Base-by-base conservation (phyloP, 306 rosid species). In the Rosa rugosa region DNA sequence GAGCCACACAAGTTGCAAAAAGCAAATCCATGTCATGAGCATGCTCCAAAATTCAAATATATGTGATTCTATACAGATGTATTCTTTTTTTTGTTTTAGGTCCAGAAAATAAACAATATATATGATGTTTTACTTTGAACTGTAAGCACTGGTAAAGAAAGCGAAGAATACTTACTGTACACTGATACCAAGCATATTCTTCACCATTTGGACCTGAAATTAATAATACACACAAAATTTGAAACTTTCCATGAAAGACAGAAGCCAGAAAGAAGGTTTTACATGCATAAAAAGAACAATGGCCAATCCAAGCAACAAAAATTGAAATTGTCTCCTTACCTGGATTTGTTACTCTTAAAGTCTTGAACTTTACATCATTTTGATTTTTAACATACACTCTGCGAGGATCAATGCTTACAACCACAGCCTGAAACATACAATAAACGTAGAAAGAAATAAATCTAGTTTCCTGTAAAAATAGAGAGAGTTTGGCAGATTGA, bases 121-220 rank as follows among this genome's bases (percentile, higher is more conserved):
- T 20, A 5, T 25, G 47, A 54, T 51, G 36, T 38, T 22, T 49
- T 77, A 41, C 40, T 71, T 79, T 40, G 78, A 83, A 73, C 11
- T 11, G 11, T 71, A 69, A 22, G 13, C 34, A 49, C 5, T 36
- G 73, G 77, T 44, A 67, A 72, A 76, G 71, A 77, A 50, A 81
- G 41, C 20, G 49, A 82, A 68, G 18, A 74, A 73, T 22, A 69
- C 95, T 90, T 86, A 95, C 99, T 53, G 98, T 91, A 50, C 98
- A 95, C 85, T 95, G 99, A 73, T 95, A 95, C 99, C 99, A 95
- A 11, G 96, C 99, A 84, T 87, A 91, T 81, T 91, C 91, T 83
- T 95, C 97, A 70, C 96, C 98, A 67, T 95, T 90, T 69, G 98
- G 97, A 95, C 99, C 99, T 95, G 92, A 85, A 90, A 86, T 60